Conservation (phyloP, 148 eudicot genomes). For the Rhododendron mucronatum region DNA sequence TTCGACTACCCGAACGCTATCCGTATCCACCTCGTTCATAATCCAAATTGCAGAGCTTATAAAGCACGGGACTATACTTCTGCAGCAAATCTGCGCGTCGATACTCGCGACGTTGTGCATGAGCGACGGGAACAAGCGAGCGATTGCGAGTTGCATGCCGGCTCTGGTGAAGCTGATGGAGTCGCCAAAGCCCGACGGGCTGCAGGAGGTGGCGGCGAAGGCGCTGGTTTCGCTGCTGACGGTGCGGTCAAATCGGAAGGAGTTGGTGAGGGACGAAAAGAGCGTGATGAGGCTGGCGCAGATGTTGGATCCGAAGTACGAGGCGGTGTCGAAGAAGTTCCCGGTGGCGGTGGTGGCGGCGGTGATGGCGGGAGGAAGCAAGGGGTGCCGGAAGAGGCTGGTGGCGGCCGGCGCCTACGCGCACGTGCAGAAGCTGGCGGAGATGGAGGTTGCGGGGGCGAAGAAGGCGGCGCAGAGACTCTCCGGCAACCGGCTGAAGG, state of each 20-base stretch:
- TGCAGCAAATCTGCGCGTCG: slow-evolving; percentile 44
- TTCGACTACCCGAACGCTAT: slow-evolving; percentile 16
- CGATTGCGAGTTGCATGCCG: slow-evolving; percentile 42
- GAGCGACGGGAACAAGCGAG: slow-evolving; percentile 46
- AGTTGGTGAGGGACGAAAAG: slow-evolving; percentile 56
- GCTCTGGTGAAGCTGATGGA: slow-evolving; percentile 59
- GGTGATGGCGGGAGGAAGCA: slow-evolving; percentile 45
- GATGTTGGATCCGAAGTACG: slow-evolving; percentile 54
- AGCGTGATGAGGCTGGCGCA: slow-evolving; percentile 46
- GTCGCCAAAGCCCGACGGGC: slow-evolving; percentile 50
- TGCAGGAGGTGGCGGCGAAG: slow-evolving; percentile 40
- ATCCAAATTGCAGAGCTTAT: slow-evolving; percentile 35
- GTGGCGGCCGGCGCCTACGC: slow-evolving; percentile 43
- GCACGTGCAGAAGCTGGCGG: slow-evolving; percentile 44
- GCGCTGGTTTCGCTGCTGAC: slow-evolving; percentile 39
- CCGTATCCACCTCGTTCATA: slow-evolving; percentile 35
- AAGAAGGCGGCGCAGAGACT: slow-evolving; percentile 59
- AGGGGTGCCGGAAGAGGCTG: slow-evolving; percentile 60
- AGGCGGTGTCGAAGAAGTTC: slow-evolving; percentile 45
- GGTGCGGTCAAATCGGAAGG: slow-evolving; percentile 50
- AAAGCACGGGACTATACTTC: slow-evolving; percentile 35
- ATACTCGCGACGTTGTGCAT: slow-evolving; percentile 36
- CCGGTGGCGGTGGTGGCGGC: slow-evolving; percentile 53
- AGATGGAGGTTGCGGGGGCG: slow-evolving; percentile 64
- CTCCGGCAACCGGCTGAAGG: slow-evolving; percentile 51